Evolutionary conservation across 805 yeast genomes (phyloP).

Genomic region (Barnettozyma siamensis): DNA sequence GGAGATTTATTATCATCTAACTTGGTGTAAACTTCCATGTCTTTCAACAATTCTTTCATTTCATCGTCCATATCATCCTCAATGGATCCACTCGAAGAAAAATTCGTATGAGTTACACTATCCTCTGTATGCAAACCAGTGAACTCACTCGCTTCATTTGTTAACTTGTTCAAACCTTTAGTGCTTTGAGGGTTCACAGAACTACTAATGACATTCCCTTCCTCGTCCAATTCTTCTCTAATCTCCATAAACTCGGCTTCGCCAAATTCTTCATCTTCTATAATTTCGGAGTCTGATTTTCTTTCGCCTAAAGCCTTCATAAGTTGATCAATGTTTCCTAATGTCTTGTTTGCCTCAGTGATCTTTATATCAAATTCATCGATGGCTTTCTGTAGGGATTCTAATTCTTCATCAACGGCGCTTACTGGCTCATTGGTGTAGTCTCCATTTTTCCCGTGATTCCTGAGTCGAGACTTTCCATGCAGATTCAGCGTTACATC

Average conservation of each 20-base stretch:
- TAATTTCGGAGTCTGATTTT: too few species aligned
- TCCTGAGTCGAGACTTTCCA: conserved; percentile 16
- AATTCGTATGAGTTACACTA: too few species aligned
- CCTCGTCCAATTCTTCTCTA: conserved; percentile 76
- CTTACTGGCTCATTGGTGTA: conserved; percentile 26
- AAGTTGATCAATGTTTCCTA: conserved; percentile 27
- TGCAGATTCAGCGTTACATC: conserved; percentile 13
- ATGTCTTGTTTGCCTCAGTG: conserved; percentile 32
- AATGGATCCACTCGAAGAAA: background rate
- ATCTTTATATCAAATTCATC: conserved; percentile 35
- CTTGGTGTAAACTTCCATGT: conserved; percentile 19
- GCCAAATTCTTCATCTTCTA: conserved; percentile 18
- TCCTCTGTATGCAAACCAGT: too few species aligned
- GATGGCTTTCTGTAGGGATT: conserved; percentile 32
- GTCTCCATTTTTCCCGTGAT: conserved; percentile 4
- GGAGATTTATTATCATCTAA: conserved; percentile 9
- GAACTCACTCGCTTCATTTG: conserved; percentile 11
- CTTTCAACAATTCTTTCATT: conserved; percentile 27
- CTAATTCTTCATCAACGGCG: conserved; percentile 26
- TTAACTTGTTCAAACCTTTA: conserved; percentile 19
- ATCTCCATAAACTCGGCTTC: conserved; percentile 77
- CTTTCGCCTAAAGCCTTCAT: conserved; percentile 11
- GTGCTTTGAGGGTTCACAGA: conserved; percentile 35
- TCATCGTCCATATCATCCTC: conserved; percentile 16
- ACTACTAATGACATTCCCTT: conserved; percentile 59